Evolutionary conservation across 768 basidiomycete genomes (phyloP).

Genomic region (Termitomyces sp.): DNA sequence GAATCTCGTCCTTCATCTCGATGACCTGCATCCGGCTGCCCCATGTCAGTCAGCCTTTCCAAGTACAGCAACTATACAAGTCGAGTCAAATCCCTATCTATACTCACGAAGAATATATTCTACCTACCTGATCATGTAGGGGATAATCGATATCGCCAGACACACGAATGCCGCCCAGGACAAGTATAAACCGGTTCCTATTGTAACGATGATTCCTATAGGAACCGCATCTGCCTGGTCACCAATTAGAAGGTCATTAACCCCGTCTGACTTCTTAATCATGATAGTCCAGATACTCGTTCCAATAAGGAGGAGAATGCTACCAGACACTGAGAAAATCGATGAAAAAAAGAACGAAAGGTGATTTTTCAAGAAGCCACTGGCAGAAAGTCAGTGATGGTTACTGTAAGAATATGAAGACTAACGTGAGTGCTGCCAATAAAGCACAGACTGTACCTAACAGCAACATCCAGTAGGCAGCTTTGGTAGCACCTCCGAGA

Average conservation of each 20-base stretch:
- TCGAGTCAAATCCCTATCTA: neutral
- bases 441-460: conserved; percentile 65
- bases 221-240: conserved; percentile 27
- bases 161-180: conserved; percentile 73
- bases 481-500: conserved; percentile 56
- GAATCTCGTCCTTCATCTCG: conserved; percentile 1
- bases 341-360: conserved; percentile 66
- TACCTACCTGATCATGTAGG: conserved; percentile 72
- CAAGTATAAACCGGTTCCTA: conserved; percentile 58
- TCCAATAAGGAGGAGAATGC: conserved; percentile 59
- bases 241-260: conserved; percentile 48
- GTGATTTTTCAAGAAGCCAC: conserved; percentile 62
- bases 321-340: conserved; percentile 52
- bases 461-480: conserved; percentile 71
- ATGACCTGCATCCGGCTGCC: conserved; percentile 17
- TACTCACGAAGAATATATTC: neutral
- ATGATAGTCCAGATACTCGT: conserved; percentile 76
- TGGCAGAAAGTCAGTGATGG: conserved; percentile 21
- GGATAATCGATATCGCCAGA: conserved; percentile 58
- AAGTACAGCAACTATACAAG: conserved; percentile 68
- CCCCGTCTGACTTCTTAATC: conserved; percentile 52
- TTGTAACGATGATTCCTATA: conserved; percentile 59
- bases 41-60: conserved; percentile 46
- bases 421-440: conserved; percentile 63
- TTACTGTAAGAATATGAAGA: conserved; percentile 10